These are phyloP conservation scores for Bimuria novae-zelandiae DNA, from an alignment of 2,329 filamentous ascomycete genomes.

Conservation along the genomic window DNA sequence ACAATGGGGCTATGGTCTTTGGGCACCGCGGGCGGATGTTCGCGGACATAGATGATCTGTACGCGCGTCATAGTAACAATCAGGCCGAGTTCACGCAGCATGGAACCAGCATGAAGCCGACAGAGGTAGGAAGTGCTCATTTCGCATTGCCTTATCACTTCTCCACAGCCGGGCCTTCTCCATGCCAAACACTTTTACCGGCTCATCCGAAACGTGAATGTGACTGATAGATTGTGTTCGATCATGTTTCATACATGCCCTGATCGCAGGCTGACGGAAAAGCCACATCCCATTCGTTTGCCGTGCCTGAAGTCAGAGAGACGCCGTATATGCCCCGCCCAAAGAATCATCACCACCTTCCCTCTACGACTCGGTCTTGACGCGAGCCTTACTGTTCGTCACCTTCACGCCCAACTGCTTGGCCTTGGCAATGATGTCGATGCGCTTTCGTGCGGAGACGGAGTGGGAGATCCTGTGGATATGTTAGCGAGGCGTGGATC, in stretches of 20 bases:
- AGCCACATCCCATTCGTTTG: conserved; percentile 38
- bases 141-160: conserved; percentile 14
- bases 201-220: conserved; percentile 19
- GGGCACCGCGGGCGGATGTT: too few relatives aligned
- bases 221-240: conserved; percentile 26
- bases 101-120: too few relatives aligned
- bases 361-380: conserved; percentile 85
- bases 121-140: conserved; percentile 3
- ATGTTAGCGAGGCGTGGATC: conserved; percentile 12
- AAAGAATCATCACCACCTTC: conserved; percentile 28
- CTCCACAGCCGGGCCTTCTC: too few relatives aligned
- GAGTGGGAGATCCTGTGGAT: conserved; percentile 84
- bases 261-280: conserved; percentile 30
- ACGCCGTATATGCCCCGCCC: conserved; percentile 45
- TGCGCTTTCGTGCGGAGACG: conserved; percentile 97
- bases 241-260: conserved; percentile 31
- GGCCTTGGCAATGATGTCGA: conserved; percentile 95
- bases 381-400: conserved; percentile 98
- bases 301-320: conserved; percentile 44
- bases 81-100: too few relatives aligned
- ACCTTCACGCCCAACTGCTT: conserved; percentile 99
- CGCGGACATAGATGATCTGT: too few relatives aligned
- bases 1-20: too few relatives aligned
- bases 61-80: conserved; percentile 20
- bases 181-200: too few relatives aligned